A percentile compares a stretch with the other conserved stretches of the same genome.
Conservation (phyloP, 2,329 filamentous ascomycete species). For the Claviceps cyperi region DNA sequence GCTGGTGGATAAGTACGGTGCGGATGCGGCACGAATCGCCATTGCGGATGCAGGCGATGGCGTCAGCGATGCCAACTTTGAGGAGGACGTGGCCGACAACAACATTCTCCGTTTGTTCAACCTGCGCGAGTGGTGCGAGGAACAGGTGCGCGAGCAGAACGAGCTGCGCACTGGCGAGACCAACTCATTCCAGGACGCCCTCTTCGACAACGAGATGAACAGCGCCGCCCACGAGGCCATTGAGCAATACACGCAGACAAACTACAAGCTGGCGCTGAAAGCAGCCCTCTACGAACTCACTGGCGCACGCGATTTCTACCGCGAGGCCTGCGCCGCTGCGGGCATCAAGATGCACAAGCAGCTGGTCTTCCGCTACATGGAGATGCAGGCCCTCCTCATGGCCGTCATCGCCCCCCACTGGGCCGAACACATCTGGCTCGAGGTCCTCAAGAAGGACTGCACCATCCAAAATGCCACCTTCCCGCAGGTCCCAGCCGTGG, state of each 20-base stretch:
- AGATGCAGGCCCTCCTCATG: slow-evolving; percentile 72
- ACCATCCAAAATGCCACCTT: slow-evolving; percentile 61
- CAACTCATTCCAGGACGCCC: slow-evolving; percentile 67
- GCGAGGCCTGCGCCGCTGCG: slow-evolving; percentile 62
- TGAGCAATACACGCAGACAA: slow-evolving; percentile 62
- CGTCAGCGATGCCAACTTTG: slow-evolving; percentile 92
- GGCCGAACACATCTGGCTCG: slow-evolving; percentile 86
- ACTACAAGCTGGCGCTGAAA: slow-evolving; percentile 72
- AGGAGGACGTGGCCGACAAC: slow-evolving; percentile 85
- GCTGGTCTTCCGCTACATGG: slow-evolving; percentile 64
- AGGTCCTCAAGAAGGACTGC: slow-evolving; percentile 63
- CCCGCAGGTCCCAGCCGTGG: slow-evolving; percentile 44
- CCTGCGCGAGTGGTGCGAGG: slow-evolving; percentile 84
- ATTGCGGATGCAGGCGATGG: slow-evolving; percentile 90
- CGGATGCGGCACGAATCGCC: slow-evolving; percentile 80
- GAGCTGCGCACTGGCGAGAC: slow-evolving; percentile 59
- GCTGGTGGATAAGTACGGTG: slow-evolving; percentile 80
- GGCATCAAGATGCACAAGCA: slow-evolving; percentile 79
- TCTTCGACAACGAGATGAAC: slow-evolving; percentile 93
- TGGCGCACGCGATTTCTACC: slow-evolving; percentile 79
- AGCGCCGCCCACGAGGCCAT: slow-evolving; percentile 63
- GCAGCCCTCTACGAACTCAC: slow-evolving; percentile 81
- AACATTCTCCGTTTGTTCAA: slow-evolving; percentile 74
- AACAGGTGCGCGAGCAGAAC: slow-evolving; percentile 55
- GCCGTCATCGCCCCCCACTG: slow-evolving; percentile 83